phyloP scores from a whole-genome alignment of 148 eudicot species.

The Camellia granthamiana region DNA sequence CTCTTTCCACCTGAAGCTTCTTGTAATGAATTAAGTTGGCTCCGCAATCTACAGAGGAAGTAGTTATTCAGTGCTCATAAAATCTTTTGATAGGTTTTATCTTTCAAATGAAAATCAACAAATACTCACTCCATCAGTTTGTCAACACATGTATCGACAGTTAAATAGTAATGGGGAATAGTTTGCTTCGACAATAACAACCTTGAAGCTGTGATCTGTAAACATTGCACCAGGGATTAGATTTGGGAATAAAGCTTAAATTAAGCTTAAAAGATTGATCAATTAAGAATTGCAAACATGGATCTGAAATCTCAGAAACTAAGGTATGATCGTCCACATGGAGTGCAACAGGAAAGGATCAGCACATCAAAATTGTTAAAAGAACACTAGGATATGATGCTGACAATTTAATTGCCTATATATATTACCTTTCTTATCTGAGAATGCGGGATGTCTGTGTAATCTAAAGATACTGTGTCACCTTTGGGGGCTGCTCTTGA shows the following conservation, averaged over 20 bases:
- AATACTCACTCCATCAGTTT: slow-evolving; percentile 83
- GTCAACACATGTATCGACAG: slow-evolving; percentile 85
- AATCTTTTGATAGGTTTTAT: background rate
- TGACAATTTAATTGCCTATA: background rate
- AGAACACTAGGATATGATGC: background rate
- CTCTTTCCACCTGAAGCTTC: slow-evolving; percentile 97
- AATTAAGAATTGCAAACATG: background rate
- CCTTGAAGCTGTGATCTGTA: slow-evolving; percentile 82
- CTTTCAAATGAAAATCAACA: slow-evolving; percentile 2
- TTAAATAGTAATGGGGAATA: slow-evolving; percentile 81
- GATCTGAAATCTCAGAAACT: slow-evolving; percentile 7
- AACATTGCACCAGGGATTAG: slow-evolving; percentile 12
- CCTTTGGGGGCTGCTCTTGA: slow-evolving; percentile 46
- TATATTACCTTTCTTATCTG: slow-evolving; percentile 81
- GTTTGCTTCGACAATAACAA: slow-evolving; percentile 81
- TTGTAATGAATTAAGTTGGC: slow-evolving; percentile 68
- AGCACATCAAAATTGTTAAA: background rate
- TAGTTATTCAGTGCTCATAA: slow-evolving; percentile 15
- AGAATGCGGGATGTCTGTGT: slow-evolving; percentile 70
- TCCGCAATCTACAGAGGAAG: slow-evolving; percentile 54
- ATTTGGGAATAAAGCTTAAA: slow-evolving; percentile 14
- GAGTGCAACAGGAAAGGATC: background rate
- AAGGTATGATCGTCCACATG: background rate
- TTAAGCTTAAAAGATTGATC: slow-evolving; percentile 9
- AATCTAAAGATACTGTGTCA: slow-evolving; percentile 43